Base-by-base conservation (phyloP, 2,329 filamentous ascomycete genomes). In the Hypomyces perniciosus region DNA sequence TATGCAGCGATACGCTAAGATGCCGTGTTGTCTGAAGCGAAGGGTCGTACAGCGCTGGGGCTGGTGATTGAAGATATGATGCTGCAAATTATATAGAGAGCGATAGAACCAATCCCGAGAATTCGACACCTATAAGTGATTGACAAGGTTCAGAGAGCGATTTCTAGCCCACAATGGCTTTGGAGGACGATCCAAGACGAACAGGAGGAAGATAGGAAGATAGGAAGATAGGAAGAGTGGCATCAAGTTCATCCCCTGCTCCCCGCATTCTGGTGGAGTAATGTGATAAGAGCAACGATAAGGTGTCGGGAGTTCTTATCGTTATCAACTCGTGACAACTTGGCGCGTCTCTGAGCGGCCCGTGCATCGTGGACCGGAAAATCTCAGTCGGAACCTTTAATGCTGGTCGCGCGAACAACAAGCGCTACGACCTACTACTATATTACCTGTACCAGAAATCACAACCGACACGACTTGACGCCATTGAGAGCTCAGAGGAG, bases 281-380 rank as follows among this genome's bases (percentile, higher is more conserved):
- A 62, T 59, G 44, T 62, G 61, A 62, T 59, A 61, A 58, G 56
- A 66, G 63, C 64, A 57, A 56, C 48, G 52, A 58, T 61, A 64
- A 41, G 40, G 12, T 38, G 46, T 48, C 42, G 37, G 37, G 31
- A 40, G 41, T 50, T 42, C 31, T 28, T 48, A 39, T 13, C 33
- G 37, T 38, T 51, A 51, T 48, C 52, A 51, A 41, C 52, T 43
- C 50, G 52, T 54, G 44, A 52, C 46, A 33, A 20, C 20, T 20
- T 20, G 30, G 46, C 39, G 27, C 35, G 35, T 28, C n/a, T 26
- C 6, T 8, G 8, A 10, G n/a, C 51, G 52, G 54, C 39, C 46
- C 47, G 52, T 53, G 48, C 49, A 33, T 30, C 48, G 26, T 31
- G 43, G 47, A 47, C 53, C 48, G 57, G 55, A 59, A 61, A 60